Evolutionary conservation across 768 basidiomycete genomes (phyloP).

Genomic region (Rhizopogon vinicolor): DNA sequence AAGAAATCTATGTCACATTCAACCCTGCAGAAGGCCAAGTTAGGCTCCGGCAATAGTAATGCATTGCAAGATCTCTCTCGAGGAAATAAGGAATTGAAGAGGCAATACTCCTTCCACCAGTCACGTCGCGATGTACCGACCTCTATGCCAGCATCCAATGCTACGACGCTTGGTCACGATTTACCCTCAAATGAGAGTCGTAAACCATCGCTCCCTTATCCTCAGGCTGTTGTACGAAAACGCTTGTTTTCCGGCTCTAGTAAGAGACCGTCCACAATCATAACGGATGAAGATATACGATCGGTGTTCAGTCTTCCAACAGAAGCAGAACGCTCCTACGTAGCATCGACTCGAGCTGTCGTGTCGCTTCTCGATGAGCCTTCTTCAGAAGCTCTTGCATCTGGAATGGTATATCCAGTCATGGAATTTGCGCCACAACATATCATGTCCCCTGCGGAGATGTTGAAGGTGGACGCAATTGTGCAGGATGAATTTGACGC

Average conservation of each 20-base stretch:
- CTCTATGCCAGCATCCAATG: slow-evolving; percentile 9
- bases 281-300: slow-evolving; percentile 47
- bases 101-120: slow-evolving; percentile 64
- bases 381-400: slow-evolving; percentile 30
- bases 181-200: not conserved
- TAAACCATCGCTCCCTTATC: slow-evolving; percentile 1
- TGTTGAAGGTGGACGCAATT: slow-evolving; percentile 56
- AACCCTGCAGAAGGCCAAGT: slow-evolving; percentile 35
- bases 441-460: slow-evolving; percentile 64
- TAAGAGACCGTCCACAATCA: slow-evolving; percentile 49
- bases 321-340: slow-evolving; percentile 32
- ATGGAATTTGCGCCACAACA: slow-evolving; percentile 56
- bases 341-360: slow-evolving; percentile 11
- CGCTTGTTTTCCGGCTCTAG: slow-evolving; percentile 64
- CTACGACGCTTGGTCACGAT: slow-evolving; percentile 8
- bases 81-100: slow-evolving; percentile 35
- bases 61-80: slow-evolving; percentile 10
- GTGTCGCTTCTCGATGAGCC: slow-evolving; percentile 49
- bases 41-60: slow-evolving; percentile 4
- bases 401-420: slow-evolving; percentile 26
- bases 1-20: slow-evolving; percentile 59
- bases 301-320: slow-evolving; percentile 52
- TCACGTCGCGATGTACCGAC: slow-evolving; percentile 48
- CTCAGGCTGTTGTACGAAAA: slow-evolving; percentile 29
- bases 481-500: slow-evolving; percentile 28